A percentile compares a stretch with the other conserved stretches of the same genome.
Evolutionary conservation across 164 flowering plant genomes (phyloP).

Genomic region (Echeveria elegans): DNA sequence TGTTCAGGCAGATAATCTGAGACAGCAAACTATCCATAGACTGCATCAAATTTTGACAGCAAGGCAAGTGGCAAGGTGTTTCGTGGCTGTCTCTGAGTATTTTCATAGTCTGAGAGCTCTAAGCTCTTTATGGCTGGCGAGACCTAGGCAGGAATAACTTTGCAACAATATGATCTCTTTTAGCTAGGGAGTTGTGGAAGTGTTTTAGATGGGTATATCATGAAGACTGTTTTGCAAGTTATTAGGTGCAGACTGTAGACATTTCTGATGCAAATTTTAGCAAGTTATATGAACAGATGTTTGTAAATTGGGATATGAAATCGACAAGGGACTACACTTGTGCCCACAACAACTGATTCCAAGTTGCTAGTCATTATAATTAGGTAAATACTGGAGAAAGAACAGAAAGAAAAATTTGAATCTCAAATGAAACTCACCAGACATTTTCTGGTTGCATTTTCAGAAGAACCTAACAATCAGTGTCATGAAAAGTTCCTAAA

Average conservation of each 20-base stretch:
- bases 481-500: too few relatives aligned
- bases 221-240: neutral
- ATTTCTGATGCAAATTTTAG: neutral
- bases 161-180: neutral
- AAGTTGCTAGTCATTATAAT: too few relatives aligned
- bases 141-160: conserved; percentile 7
- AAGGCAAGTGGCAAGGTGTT: conserved; percentile 15
- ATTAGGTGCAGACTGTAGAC: neutral
- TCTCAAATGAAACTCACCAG: neutral
- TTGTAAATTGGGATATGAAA: too few relatives aligned
- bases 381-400: too few relatives aligned
- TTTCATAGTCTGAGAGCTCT: conserved; percentile 14
- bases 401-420: too few relatives aligned
- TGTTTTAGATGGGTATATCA: neutral
- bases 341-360: too few relatives aligned
- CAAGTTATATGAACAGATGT: neutral
- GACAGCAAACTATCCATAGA: conserved; percentile 14
- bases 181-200: neutral
- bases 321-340: too few relatives aligned
- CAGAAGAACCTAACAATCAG: neutral
- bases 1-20: conserved; percentile 15
- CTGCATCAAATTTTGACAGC: conserved; percentile 13
- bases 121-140: conserved; percentile 16
- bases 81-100: conserved; percentile 14
- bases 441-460: neutral